Conservation (phyloP, 768 basidiomycete species). For the Favolaschia claudopus region DNA sequence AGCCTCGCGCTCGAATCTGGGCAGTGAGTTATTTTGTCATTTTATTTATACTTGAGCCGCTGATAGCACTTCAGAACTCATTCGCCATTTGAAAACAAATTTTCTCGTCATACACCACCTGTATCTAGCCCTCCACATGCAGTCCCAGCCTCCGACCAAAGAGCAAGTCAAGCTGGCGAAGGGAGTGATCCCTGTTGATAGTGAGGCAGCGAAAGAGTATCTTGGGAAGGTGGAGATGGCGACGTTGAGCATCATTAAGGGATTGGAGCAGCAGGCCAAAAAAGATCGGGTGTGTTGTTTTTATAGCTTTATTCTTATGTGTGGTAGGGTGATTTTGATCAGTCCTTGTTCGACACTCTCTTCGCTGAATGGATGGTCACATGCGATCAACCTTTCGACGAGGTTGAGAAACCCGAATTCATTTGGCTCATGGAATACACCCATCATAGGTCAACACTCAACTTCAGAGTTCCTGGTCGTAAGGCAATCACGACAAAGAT, state of each 20-base stretch:
- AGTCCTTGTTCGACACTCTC: no score
- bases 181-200: background rate
- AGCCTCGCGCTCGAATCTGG: background rate
- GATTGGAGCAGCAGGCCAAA: background rate
- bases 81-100: background rate
- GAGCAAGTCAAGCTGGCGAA: background rate
- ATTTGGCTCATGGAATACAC: background rate
- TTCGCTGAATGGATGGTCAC: no score
- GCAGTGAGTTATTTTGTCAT: background rate
- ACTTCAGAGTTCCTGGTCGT: constrained; percentile 7
- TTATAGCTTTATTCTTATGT: background rate
- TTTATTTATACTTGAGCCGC: background rate
- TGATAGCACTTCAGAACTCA: background rate
- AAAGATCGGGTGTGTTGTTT: background rate
- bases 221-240: background rate
- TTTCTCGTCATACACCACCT: background rate
- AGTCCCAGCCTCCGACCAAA: background rate
- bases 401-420: no score
- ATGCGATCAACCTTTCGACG: no score
- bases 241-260: no score
- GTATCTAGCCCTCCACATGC: background rate
- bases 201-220: background rate
- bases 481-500: constrained; percentile 3
- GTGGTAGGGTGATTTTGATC: background rate
- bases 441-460: no score